A percentile compares a stretch with the other conserved stretches of the same genome.
Conservation (phyloP, 129 eudicot species). For the Lonicera japonica region DNA sequence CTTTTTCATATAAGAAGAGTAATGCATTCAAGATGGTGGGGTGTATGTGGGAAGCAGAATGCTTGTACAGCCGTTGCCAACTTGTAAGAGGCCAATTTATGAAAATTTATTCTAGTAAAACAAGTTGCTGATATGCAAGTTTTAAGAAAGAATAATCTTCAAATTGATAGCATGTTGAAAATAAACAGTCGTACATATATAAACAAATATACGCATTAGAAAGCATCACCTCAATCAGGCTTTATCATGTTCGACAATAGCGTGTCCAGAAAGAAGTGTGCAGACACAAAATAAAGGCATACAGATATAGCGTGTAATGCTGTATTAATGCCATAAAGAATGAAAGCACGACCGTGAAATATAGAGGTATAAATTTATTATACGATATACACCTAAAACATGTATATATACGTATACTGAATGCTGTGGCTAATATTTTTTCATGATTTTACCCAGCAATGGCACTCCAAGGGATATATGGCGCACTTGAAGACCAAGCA, state of each 20-base stretch:
- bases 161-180: too few relatives aligned
- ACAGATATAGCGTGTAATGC: neutral
- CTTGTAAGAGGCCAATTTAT: neutral
- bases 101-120: neutral
- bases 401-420: too few relatives aligned
- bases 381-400: too few relatives aligned
- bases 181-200: neutral
- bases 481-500: too few relatives aligned
- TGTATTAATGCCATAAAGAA: neutral
- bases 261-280: neutral
- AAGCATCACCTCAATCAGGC: neutral
- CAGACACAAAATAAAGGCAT: neutral
- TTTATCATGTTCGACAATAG: neutral
- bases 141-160: too few relatives aligned
- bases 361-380: neutral
- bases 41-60: too few relatives aligned
- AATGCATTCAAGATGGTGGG: neutral
- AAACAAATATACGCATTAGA: neutral
- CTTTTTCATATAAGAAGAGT: neutral
- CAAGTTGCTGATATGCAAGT: neutral
- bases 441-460: too few relatives aligned
- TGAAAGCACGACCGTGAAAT: neutral
- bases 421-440: too few relatives aligned
- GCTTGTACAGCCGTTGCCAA: too few relatives aligned
- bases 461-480: too few relatives aligned